Base-by-base conservation (phyloP, 371 early-diverging fungal genomes). In the Mortierella sp. region DNA sequence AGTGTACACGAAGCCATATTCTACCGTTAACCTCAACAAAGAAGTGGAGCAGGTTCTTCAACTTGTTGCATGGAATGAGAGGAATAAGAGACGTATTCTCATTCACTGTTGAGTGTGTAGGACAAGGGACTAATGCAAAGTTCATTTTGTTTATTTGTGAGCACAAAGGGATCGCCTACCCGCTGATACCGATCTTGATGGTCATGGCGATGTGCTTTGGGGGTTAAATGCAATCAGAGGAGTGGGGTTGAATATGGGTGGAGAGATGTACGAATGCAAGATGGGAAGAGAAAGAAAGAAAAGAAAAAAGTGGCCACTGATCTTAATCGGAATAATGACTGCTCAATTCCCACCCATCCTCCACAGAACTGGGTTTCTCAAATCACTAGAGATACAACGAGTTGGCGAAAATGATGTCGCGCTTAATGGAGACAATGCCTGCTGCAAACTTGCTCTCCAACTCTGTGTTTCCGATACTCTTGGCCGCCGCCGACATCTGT, bases 331-430 rank as follows among this genome's bases (percentile, higher is more conserved):
- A n/a, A n/a, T n/a, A n/a, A n/a, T n/a, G n/a, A n/a, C n/a, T n/a
- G n/a, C n/a, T n/a, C n/a, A n/a, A n/a, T 34, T 34, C 34, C 34
- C 10, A 10, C 10, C 34, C 10, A 7, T 10, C 10, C 10, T 34
- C 34, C 7, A 10, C 34, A 34, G 34, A 4, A 34, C 34, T 7
- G 34, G 34, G 34, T 34, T n/a, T n/a, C n/a, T n/a, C n/a, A n/a
- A n/a, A n/a, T n/a, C n/a, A n/a, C 50, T 91, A 98, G 66, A 98
- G 83, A 73, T 98, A 99, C 67, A 99, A 87, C 19, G 96, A 96
- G 27, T 94, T 94, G 12, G 99, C 97, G 87, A 99, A 99, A 41
- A 99, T 95, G 82, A 99, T 99, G 71, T 99, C 99, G 78, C 99
- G 89, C 84, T 99, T 99, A 74, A 99, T 96, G 81, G 93, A 90